Conservation (phyloP, 2,329 filamentous ascomycete genomes). For the Pseudocercospora crystallina region DNA sequence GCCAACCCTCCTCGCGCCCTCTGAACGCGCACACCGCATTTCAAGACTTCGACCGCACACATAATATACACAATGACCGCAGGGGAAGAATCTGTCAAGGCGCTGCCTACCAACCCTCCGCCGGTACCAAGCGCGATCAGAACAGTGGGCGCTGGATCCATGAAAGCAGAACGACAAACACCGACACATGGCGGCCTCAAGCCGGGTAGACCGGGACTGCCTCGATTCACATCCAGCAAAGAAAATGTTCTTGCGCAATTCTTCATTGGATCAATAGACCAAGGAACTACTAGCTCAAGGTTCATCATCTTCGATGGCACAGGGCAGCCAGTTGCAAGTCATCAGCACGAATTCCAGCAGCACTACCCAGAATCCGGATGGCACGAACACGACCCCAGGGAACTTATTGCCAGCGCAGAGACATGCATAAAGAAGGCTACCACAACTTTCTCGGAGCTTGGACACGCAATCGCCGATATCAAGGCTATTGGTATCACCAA, state of each 20-base stretch:
- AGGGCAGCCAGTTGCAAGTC: constrained; percentile 74
- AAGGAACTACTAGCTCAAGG: constrained; percentile 83
- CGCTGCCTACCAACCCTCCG: constrained; percentile 7
- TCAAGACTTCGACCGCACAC: no score
- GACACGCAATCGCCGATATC: constrained; percentile 67
- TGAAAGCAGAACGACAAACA: constrained; percentile 7
- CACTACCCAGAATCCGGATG: constrained; percentile 83
- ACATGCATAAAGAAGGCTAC: constrained; percentile 76
- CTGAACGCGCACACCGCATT: no score
- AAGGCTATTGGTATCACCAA: constrained; percentile 82
- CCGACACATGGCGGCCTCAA: constrained; percentile 8
- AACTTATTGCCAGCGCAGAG: constrained; percentile 72
- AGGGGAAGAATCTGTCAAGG: constrained; percentile 5
- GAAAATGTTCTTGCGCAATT: constrained; percentile 39
- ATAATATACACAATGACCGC: neutral
- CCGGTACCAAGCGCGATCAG: constrained; percentile 10
- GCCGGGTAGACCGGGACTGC: constrained; percentile 26
- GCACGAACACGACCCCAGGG: constrained; percentile 84
- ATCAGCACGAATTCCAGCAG: constrained; percentile 85
- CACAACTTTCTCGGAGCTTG: constrained; percentile 66
- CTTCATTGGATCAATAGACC: constrained; percentile 86
- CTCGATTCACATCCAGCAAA: constrained; percentile 35
- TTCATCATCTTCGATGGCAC: constrained; percentile 86
- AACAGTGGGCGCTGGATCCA: constrained; percentile 13
- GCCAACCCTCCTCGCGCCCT: no score